These are phyloP conservation scores for Solanum etuberosum DNA, from an alignment of 257 asterid species.

Conservation along the genomic window DNA sequence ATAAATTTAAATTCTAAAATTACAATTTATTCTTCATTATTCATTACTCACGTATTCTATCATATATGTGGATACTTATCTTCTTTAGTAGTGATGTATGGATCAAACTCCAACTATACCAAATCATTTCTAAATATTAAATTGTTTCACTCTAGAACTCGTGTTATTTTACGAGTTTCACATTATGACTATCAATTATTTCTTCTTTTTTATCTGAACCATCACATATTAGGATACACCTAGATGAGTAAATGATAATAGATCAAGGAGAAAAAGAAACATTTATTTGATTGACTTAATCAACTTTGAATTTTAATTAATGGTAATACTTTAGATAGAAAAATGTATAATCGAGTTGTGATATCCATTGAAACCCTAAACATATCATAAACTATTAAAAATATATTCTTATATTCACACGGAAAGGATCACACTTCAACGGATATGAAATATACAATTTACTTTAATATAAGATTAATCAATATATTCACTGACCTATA, in stretches of 20 bases:
- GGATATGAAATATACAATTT: too few species aligned
- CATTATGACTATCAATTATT: too few species aligned
- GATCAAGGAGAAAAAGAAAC: not conserved
- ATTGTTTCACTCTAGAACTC: not conserved
- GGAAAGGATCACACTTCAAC: too few species aligned
- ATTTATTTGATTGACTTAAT: not conserved
- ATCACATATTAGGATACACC: not conserved
- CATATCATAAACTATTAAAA: not conserved
- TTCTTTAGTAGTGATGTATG: not conserved
- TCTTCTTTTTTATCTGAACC: too few species aligned
- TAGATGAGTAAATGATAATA: not conserved
- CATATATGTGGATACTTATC: not conserved
- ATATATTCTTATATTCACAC: not conserved
- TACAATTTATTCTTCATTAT: too few species aligned
- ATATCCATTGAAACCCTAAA: not conserved
- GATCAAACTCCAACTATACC: not conserved
- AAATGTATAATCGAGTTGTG: not conserved
- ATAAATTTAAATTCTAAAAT: too few species aligned
- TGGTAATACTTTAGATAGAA: not conserved
- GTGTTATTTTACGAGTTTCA: not conserved
- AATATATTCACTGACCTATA: not conserved
- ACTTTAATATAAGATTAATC: too few species aligned
- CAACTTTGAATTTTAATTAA: not conserved
- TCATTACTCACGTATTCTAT: too few species aligned
- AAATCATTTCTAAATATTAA: too few species aligned